These are phyloP conservation scores for Andrographis paniculata DNA, from an alignment of 305 asterid genomes.

Conservation along the genomic window DNA sequence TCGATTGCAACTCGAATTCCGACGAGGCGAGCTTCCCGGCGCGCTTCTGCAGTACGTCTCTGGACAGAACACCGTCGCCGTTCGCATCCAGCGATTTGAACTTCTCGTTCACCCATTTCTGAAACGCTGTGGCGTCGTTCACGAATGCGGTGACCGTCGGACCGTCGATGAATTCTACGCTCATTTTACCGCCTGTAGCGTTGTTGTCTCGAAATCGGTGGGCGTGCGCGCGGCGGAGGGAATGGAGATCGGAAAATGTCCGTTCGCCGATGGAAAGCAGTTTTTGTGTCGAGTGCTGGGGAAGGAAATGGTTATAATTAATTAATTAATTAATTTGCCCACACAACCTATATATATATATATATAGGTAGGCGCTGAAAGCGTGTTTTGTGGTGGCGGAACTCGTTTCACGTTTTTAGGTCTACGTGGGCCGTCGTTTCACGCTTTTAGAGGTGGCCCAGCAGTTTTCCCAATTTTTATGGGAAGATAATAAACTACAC, in stretches of 20 bases:
- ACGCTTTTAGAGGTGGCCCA: too few relatives aligned
- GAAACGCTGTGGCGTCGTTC: slow-evolving; percentile 34
- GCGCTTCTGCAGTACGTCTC: slow-evolving; percentile 42
- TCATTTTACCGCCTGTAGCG: slow-evolving; percentile 33
- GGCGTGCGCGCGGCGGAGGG: background rate
- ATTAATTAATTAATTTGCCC: too few relatives aligned
- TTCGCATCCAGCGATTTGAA: slow-evolving; percentile 45
- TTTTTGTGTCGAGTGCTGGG: background rate
- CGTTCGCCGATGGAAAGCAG: background rate
- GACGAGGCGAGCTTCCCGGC: slow-evolving; percentile 29
- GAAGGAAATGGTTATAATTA: background rate
- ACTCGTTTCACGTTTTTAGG: too few relatives aligned
- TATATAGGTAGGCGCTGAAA: too few relatives aligned
- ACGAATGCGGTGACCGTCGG: slow-evolving; percentile 37
- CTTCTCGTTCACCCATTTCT: slow-evolving; percentile 35
- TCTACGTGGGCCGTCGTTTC: too few relatives aligned
- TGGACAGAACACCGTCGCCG: slow-evolving; percentile 47
- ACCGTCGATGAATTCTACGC: slow-evolving; percentile 45
- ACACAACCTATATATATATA: too few relatives aligned
- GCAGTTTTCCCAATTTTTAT: too few relatives aligned
- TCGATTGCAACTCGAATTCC: slow-evolving; percentile 54
- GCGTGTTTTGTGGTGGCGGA: too few relatives aligned
- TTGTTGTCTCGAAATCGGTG: background rate
- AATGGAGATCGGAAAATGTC: background rate
- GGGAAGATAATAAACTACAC: too few relatives aligned